A percentile compares a stretch with the other conserved stretches of the same genome.
These are phyloP conservation scores for Lactarius psammicola DNA, from an alignment of 768 basidiomycete genomes.

Conservation along the genomic window DNA sequence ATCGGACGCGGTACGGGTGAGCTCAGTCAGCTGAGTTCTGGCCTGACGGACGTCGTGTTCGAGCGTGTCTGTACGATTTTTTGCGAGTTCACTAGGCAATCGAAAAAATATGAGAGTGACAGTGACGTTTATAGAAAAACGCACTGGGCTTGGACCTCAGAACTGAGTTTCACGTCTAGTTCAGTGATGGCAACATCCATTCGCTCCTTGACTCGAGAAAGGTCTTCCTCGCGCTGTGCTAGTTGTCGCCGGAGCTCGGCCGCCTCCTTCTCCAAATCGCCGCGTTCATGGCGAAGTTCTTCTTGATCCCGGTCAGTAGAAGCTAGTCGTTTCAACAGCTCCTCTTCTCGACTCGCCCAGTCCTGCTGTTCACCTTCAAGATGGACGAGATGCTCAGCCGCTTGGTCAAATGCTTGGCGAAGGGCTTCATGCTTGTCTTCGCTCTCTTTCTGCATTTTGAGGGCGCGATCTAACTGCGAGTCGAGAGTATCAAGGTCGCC, in stretches of 20 bases:
- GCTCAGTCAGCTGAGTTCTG: slow-evolving; percentile 74
- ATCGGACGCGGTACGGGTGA: slow-evolving; percentile 74
- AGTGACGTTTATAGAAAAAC: slow-evolving; percentile 29
- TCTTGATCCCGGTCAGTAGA: slow-evolving; percentile 43
- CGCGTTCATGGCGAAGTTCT: slow-evolving; percentile 46
- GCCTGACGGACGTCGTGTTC: slow-evolving; percentile 69
- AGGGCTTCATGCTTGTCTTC: slow-evolving; percentile 76
- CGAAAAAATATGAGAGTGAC: neutral
- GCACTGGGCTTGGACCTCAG: slow-evolving; percentile 64
- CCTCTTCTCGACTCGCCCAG: slow-evolving; percentile 62
- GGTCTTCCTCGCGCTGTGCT: slow-evolving; percentile 76
- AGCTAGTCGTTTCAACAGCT: slow-evolving; percentile 54
- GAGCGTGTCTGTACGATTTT: slow-evolving; percentile 55
- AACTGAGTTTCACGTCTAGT: slow-evolving; percentile 65
- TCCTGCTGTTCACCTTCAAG: slow-evolving; percentile 74
- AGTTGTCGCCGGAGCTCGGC: slow-evolving; percentile 71
- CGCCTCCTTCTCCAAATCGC: slow-evolving; percentile 59
- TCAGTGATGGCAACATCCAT: slow-evolving; percentile 63
- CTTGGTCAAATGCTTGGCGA: slow-evolving; percentile 73
- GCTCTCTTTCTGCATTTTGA: slow-evolving; percentile 72
- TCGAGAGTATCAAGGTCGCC: slow-evolving; percentile 81
- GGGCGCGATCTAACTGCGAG: slow-evolving; percentile 78
- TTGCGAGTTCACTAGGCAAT: slow-evolving; percentile 58
- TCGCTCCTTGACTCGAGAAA: slow-evolving; percentile 69
- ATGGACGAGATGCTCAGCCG: slow-evolving; percentile 80